Percentiles rank a stretch among this genome's conserved stretches.
phyloP scores from a whole-genome alignment of 495 filamentous ascomycete species.

The Podospora pseudoanserina region DNA sequence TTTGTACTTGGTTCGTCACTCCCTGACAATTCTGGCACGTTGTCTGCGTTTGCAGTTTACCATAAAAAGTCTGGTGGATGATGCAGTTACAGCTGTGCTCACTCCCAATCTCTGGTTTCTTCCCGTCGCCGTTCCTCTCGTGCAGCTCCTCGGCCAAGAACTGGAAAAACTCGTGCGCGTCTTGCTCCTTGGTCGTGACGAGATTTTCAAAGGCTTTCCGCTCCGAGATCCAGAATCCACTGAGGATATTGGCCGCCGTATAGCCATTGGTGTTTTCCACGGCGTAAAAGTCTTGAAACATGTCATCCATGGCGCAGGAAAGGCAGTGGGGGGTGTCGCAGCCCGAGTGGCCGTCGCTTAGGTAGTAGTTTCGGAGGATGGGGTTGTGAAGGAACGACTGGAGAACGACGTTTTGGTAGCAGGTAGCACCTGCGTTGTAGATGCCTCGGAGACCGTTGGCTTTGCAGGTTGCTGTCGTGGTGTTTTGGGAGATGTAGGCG shows the following conservation, averaged over 20 bases:
- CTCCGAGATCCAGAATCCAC: slow-evolving; percentile 72
- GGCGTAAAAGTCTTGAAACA: slow-evolving; percentile 85
- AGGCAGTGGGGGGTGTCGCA: slow-evolving; percentile 69
- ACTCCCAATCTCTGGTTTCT: slow-evolving; percentile 51
- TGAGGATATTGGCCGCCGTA: slow-evolving; percentile 74
- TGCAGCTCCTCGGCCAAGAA: slow-evolving; percentile 87
- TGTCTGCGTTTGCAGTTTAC: slow-evolving; percentile 78
- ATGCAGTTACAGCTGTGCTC: slow-evolving; percentile 73
- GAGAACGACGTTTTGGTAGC: slow-evolving; percentile 88
- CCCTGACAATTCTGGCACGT: slow-evolving; percentile 81
- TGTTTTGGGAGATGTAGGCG: slow-evolving; percentile 57
- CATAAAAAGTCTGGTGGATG: slow-evolving; percentile 85
- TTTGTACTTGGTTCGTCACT: slow-evolving; percentile 72
- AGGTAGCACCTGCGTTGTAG: slow-evolving; percentile 90
- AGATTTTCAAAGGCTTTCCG: slow-evolving; percentile 62
- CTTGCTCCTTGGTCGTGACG: slow-evolving; percentile 88
- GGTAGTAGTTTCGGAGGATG: slow-evolving; percentile 77
- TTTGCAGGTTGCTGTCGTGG: slow-evolving; percentile 60
- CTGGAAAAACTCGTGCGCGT: slow-evolving; percentile 93
- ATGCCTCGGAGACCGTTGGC: slow-evolving; percentile 78
- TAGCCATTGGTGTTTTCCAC: slow-evolving; percentile 77
- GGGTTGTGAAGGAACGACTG: slow-evolving; percentile 88
- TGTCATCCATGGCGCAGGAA: slow-evolving; percentile 83
- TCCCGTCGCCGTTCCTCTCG: slow-evolving; percentile 58
- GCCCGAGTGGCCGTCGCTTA: slow-evolving; percentile 71